Evolutionary conservation across 2,329 filamentous ascomycete genomes (phyloP).

Genomic region (Colletotrichum sp.): DNA sequence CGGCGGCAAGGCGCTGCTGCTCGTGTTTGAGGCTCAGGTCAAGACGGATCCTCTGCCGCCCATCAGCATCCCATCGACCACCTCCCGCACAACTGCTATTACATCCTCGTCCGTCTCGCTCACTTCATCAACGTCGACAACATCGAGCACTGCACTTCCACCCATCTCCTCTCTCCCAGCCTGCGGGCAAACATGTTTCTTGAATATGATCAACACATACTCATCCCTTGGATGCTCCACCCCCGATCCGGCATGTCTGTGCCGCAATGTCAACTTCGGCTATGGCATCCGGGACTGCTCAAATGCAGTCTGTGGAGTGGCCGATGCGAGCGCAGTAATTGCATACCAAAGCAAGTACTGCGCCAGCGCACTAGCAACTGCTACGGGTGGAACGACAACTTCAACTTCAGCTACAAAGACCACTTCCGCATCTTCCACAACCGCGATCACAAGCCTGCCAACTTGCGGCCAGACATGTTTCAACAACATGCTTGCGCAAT

Average conservation of each 20-base stretch:
- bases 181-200: not conserved
- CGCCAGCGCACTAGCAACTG: not conserved
- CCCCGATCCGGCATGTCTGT: constrained; percentile 13
- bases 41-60: not conserved
- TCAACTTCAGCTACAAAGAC: not conserved
- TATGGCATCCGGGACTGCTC: constrained; percentile 20
- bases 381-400: not conserved
- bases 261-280: constrained; percentile 19
- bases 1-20: constrained; percentile 35
- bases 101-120: not conserved
- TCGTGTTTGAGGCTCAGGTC: constrained; percentile 29
- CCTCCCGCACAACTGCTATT: not conserved
- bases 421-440: not conserved
- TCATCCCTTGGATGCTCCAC: constrained; percentile 5
- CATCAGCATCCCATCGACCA: not conserved
- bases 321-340: constrained; percentile 18
- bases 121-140: not conserved
- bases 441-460: not conserved
- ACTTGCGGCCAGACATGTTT: not conserved
- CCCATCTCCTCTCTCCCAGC: not conserved
- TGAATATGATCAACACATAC: not conserved
- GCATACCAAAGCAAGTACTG: constrained; percentile 1
- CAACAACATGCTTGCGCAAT: not conserved
- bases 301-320: not conserved
- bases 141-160: not conserved